Base-by-base conservation (phyloP, 1,139 yeast genomes). In the Hemisphaericaspora subhashii region DNA sequence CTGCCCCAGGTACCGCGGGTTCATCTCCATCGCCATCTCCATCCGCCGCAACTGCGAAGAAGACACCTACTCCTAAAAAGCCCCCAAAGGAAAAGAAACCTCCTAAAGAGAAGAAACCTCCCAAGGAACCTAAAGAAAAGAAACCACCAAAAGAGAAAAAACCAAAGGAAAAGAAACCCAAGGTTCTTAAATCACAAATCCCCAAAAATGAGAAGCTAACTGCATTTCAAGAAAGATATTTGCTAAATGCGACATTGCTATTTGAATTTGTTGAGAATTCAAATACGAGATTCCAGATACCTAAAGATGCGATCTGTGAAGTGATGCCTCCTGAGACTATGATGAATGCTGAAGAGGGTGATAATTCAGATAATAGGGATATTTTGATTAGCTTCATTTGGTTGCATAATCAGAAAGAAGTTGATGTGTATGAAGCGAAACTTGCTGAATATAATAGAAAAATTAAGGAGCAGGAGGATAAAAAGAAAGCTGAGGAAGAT, bases 261-360 rank as follows among this genome's bases (percentile, higher is more conserved):
- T 83, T 92, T 60, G 98, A 92, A 59, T 90, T 82, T 62, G 75
- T 75, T 28, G 98, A 92, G 51, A 83, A 83, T 56, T 77, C 94
- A 0, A 76, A 83, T 38, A 83, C 83, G 8, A 72, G 98, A 40
- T 90, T 77, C 52, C 63, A 76, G 43, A 54, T 90, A 2, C 97
- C 98, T 0, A 82, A 82, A 47, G 79, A 85, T 48, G 77, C 92
- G 1, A 75, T 90, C 4, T 69, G 85, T 45, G 97, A 90, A 60
- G 77, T 79, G 4, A 47, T 77, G 8, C 60, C 62, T 2, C 55
- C 61, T 2, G 39, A 48, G 11, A 46, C 50, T 7, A 43, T 43
- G 38, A 48, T 48, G 13, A 55, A 51, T 26, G 56, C 55, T 2
- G 57, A 54, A 14, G 46, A 53, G 5, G 64, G 55, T 12, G 65